phyloP scores from a whole-genome alignment of 208 protist species.

The Endotrypanum monterogeii region DNA sequence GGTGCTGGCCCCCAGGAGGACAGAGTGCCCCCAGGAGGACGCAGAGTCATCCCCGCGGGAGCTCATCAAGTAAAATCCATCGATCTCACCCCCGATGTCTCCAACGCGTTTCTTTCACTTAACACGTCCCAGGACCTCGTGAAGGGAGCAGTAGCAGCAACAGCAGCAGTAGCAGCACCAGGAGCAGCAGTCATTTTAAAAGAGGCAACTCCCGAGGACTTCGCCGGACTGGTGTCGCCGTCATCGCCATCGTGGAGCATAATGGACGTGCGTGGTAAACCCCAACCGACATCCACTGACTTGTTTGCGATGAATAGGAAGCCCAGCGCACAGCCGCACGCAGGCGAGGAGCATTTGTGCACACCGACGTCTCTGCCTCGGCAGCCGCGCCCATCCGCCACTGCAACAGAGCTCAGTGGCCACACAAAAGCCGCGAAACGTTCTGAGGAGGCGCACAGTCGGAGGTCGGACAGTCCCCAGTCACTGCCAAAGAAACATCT shows the following conservation, averaged over 20 bases:
- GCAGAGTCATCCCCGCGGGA: neutral
- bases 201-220: neutral
- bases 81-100: slow-evolving; percentile 24
- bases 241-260: neutral
- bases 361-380: neutral
- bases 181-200: neutral
- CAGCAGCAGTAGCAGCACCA: too few species aligned
- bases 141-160: too few species aligned
- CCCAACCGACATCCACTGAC: neutral
- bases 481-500: neutral
- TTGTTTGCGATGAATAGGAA: neutral
- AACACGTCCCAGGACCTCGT: slow-evolving; percentile 14
- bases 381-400: neutral
- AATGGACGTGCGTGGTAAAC: neutral
- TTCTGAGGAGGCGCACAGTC: neutral
- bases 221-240: neutral
- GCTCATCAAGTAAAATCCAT: slow-evolving; percentile 15
- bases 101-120: slow-evolving; percentile 9
- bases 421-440: neutral
- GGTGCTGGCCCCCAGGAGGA: neutral
- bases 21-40: neutral
- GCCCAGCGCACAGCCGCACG: neutral
- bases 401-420: neutral
- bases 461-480: neutral
- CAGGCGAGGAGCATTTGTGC: neutral